Conservation (phyloP, 1,284 basidiomycete genomes). For the Boletus hoseneyae region DNA sequence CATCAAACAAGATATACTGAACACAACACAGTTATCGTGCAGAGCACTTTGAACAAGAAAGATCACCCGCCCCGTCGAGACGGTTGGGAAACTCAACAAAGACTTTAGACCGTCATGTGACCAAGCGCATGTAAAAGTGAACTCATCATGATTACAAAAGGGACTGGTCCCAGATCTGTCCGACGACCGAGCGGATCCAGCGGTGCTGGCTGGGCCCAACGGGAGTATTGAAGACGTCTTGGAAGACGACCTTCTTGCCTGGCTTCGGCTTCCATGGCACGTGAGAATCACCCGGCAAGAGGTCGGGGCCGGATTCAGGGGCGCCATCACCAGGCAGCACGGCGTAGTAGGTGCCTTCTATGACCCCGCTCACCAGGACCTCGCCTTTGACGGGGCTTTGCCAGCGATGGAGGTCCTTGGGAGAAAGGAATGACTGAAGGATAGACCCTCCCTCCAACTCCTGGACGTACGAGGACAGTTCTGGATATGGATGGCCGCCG, state of each 20-base stretch:
- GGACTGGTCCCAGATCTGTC: not conserved
- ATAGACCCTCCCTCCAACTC: slow-evolving; percentile 48
- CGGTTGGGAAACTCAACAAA: not conserved
- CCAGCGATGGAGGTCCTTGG: slow-evolving; percentile 51
- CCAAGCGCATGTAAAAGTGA: no score
- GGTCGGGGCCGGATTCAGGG: not conserved
- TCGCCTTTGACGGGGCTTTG: slow-evolving; percentile 48
- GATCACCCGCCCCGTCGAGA: no score
- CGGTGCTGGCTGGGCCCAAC: slow-evolving; percentile 4
- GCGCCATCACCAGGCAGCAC: slow-evolving; percentile 11
- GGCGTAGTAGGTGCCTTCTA: slow-evolving; percentile 52
- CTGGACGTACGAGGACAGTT: not conserved
- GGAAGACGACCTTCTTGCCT: slow-evolving; percentile 1
- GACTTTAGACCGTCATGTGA: no score
- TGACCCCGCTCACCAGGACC: slow-evolving; percentile 38
- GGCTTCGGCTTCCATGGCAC: slow-evolving; percentile 18
- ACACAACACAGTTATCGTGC: not conserved
- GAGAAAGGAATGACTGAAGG: slow-evolving; percentile 50
- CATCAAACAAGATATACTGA: no score
- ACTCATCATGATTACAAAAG: no score
- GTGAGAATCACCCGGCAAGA: slow-evolving; percentile 16
- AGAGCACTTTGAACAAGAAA: no score
- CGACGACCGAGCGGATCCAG: slow-evolving; percentile 10
- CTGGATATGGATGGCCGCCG: slow-evolving; percentile 7
- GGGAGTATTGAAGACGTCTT: not conserved